Evolutionary conservation across 345 rosid genomes (phyloP), one percentile per base, ranked within the genome.

Genomic region (Pistacia integerrima): DNA sequence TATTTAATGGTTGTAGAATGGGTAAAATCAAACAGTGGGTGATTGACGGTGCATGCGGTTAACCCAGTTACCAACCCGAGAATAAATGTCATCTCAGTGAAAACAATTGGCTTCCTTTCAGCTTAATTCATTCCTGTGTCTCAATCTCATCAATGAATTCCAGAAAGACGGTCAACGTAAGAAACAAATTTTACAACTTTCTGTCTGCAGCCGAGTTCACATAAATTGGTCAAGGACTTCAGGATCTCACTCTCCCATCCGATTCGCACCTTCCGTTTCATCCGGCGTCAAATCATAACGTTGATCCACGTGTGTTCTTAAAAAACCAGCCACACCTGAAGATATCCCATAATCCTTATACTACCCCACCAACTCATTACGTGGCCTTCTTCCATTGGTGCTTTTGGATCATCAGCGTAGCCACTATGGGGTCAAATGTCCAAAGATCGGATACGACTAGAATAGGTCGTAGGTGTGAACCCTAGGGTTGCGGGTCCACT

Each of bases 391-490:
- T 1, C 2, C 0, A 63, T 12, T 61, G 10, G 14, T 6, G 0
- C 0, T 0, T 8, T 38, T 58, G 8, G 49, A 35, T 70, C 1
- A 9, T 59, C 20, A 25, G 11, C 1, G 4, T 8, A 22, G 12
- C 8, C 13, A 14, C 1, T 1, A 56, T 69, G 78, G 64, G 68
- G 49, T 57, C 59, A 13, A 36, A 46, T 38, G 77, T 78, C 69
- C 55, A 82, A 62, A 30, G 18, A 62, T 58, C 44, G 74, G 74
- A 72, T 28, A 51, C 55, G 38, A 67, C 20, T 51, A 44, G 74
- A 74, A 55, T 5, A 60, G 48, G 75, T 70, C 67, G 3, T 33
- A 28, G 14, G 85, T 84, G 85, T 82, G 85, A 84, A 79, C 73
- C 5, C 4, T 2, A 49, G 25, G 64, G 14, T n/a, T 8, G 22